Base-by-base conservation (phyloP, 1,284 basidiomycete species). In the Tilletiaria anomala region DNA sequence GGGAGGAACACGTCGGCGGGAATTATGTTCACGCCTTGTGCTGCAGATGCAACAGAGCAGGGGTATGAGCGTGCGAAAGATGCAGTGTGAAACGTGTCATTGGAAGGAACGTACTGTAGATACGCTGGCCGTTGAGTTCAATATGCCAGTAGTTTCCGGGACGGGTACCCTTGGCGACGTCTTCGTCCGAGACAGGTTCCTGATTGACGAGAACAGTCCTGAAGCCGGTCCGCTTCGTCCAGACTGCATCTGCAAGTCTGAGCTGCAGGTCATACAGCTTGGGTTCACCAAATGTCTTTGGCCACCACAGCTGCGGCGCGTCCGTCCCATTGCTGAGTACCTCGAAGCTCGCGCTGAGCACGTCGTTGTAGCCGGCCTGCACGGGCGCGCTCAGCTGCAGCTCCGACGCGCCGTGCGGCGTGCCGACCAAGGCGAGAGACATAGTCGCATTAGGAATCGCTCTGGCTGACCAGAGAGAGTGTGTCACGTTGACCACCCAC, bases 401-500 rank as follows among this genome's bases (percentile, higher is more conserved):
- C 15, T n/a, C n/a, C n/a, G n/a, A n/a, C n/a, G n/a, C n/a, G n/a
- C n/a, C n/a, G n/a, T n/a, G n/a, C n/a, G n/a, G n/a, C n/a, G n/a
- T n/a, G n/a, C n/a, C n/a, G n/a, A n/a, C n/a, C n/a, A n/a, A n/a
- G n/a, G n/a, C n/a, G n/a, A n/a, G n/a, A n/a, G n/a, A n/a, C n/a
- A n/a, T n/a, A n/a, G n/a, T n/a, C n/a, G n/a, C n/a, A n/a, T n/a
- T n/a, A n/a, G n/a, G n/a, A n/a, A n/a, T n/a, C n/a, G n/a, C n/a
- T n/a, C n/a, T n/a, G n/a, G n/a, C 37, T 3, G 50, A 43, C 15
- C 51, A 40, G 2, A 58, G 29, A 6, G 45, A 48, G n/a, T 58
- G 52, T 5, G 55, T 51, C 38, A 58, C 47, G 23, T 58, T 54
- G 26, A 61, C 39, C 34, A 58, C 47, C 58, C 58, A 61, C 15